These are phyloP conservation scores for Suillus hirtellus DNA, from an alignment of 768 basidiomycete species.

Conservation along the genomic window DNA sequence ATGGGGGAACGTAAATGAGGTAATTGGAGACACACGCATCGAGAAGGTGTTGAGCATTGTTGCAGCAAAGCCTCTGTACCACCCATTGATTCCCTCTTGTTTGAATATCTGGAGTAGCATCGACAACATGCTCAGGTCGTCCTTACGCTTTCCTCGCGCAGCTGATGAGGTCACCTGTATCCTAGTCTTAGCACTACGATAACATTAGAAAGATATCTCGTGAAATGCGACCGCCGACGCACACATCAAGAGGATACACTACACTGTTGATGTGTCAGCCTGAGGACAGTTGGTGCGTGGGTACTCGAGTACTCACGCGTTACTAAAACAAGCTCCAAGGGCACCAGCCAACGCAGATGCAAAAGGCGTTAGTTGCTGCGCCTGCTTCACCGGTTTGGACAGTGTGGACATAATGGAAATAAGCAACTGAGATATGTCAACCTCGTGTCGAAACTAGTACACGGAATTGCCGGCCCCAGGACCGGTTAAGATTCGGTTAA, in stretches of 20 bases:
- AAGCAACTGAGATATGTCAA: neutral
- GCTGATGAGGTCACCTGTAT: conserved; percentile 78
- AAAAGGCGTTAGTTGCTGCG: conserved; percentile 74
- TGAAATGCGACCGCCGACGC: conserved; percentile 32
- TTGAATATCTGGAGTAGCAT: conserved; percentile 72
- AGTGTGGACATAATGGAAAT: conserved; percentile 37
- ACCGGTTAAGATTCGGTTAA: too few species aligned
- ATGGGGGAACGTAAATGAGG: neutral
- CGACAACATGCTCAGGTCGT: conserved; percentile 54
- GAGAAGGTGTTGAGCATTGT: conserved; percentile 99
- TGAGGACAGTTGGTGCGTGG: conserved; percentile 12
- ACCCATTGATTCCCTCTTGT: conserved; percentile 79
- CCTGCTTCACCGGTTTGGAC: conserved; percentile 54
- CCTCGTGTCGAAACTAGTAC: neutral
- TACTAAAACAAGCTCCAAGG: conserved; percentile 89
- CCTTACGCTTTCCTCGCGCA: conserved; percentile 52
- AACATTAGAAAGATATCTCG: conserved; percentile 11
- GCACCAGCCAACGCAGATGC: conserved; percentile 92
- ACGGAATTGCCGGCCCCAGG: conserved; percentile 2
- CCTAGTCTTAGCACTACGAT: conserved; percentile 82
- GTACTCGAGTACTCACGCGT: conserved; percentile 63
- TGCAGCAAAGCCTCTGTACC: conserved; percentile 90
- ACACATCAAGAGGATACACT: conserved; percentile 96
- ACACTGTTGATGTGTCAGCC: conserved; percentile 47
- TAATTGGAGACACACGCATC: conserved; percentile 66